A percentile compares a stretch with the other conserved stretches of the same genome.
Conservation (phyloP, 345 rosid species). For the Acer yangbiense region DNA sequence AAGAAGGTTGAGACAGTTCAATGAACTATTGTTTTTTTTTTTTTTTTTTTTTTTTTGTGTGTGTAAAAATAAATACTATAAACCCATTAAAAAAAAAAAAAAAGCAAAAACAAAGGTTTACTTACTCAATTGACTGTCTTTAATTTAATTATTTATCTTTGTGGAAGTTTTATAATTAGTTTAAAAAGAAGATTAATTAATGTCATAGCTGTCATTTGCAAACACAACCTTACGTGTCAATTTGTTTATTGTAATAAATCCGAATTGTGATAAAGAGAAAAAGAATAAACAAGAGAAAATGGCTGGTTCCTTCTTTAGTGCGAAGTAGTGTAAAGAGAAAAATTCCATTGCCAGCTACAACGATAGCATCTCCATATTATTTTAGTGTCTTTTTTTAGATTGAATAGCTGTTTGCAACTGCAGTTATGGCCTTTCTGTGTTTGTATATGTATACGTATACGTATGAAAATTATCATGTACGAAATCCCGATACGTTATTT, state of each 20-base stretch:
- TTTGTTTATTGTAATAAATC: neutral
- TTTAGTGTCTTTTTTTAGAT: neutral
- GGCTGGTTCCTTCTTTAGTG: neutral
- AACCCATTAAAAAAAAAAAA: too few species aligned
- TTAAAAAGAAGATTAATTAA: neutral
- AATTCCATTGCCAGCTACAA: slow-evolving; percentile 24
- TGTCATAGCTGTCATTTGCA: slow-evolving; percentile 11
- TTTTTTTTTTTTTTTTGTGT: too few species aligned
- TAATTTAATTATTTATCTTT: too few species aligned
- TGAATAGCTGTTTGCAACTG: neutral
- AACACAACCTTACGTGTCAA: neutral
- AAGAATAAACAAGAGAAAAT: neutral
- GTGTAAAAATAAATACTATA: neutral
- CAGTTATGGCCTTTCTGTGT: neutral
- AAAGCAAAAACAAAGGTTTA: neutral
- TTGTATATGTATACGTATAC: too few species aligned
- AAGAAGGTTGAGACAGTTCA: neutral
- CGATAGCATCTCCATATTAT: slow-evolving; percentile 15
- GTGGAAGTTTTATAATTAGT: neutral
- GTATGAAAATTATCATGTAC: too few species aligned
- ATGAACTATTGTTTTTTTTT: neutral
- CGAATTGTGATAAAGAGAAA: neutral
- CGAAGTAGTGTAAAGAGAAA: neutral
- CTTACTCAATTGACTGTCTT: neutral
- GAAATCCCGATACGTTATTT: too few species aligned